Percentiles rank a stretch among this genome's conserved stretches.
phyloP scores from a whole-genome alignment of 2,329 filamentous ascomycete species.

The Plectosphaerella cucumerina region DNA sequence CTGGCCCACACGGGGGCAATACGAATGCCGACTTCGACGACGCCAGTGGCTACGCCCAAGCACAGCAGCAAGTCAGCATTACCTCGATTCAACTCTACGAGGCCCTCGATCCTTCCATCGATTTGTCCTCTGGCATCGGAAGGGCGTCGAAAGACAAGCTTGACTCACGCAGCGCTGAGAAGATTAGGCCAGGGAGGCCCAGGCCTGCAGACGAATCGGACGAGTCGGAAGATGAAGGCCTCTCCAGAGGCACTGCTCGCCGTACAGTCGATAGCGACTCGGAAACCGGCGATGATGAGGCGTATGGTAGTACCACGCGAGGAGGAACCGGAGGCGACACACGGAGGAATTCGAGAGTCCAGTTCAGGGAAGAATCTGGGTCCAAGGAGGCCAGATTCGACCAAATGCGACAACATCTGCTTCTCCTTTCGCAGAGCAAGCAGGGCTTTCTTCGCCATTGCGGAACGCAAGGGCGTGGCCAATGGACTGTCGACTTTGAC shows the following conservation, averaged over 20 bases:
- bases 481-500: conserved; percentile 84
- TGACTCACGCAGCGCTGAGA: conserved; percentile 43
- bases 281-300: conserved; percentile 24
- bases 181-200: conserved; percentile 32
- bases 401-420: conserved; percentile 68
- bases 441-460: conserved; percentile 65
- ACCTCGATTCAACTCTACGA: conserved; percentile 55
- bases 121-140: conserved; percentile 54
- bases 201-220: conserved; percentile 23
- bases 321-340: neutral
- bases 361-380: conserved; percentile 44
- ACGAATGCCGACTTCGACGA: conserved; percentile 29
- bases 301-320: conserved; percentile 29
- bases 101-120: conserved; percentile 45
- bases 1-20: conserved; percentile 23
- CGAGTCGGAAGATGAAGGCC: conserved; percentile 25
- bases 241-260: neutral
- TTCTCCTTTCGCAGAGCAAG: conserved; percentile 65
- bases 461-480: conserved; percentile 57
- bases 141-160: conserved; percentile 44
- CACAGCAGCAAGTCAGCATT: conserved; percentile 30
- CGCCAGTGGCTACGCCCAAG: conserved; percentile 16
- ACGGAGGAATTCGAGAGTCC: conserved; percentile 32
- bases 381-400: conserved; percentile 43
- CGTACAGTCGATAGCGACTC: conserved; percentile 26